Evolutionary conservation across 176 grass and related monocot species (phyloP).

Genomic region (Carex parvula): DNA sequence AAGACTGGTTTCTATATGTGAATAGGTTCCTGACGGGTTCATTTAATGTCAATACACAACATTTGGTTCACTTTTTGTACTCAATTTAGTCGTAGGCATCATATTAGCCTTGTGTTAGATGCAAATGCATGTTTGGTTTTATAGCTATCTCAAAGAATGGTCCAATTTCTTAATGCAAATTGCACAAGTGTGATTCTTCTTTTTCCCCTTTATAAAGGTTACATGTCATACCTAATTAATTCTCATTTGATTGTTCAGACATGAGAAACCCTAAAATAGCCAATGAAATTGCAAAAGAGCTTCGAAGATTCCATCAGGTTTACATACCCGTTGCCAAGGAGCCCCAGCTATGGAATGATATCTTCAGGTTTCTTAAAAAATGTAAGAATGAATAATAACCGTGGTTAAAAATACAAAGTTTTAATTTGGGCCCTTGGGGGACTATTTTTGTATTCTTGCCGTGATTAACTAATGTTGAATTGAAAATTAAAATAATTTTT

Average conservation of each 20-base stretch:
- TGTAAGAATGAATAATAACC: slow-evolving; percentile 32
- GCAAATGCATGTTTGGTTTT: neutral
- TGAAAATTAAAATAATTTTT: slow-evolving; percentile 26
- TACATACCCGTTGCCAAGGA: slow-evolving; percentile 65
- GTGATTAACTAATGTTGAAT: neutral
- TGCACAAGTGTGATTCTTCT: too few relatives aligned
- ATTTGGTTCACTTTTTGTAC: neutral
- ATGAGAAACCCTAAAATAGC: slow-evolving; percentile 87
- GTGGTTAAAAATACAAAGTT: neutral
- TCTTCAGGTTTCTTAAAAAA: slow-evolving; percentile 87
- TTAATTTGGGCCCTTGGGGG: neutral
- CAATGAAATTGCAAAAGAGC: slow-evolving; percentile 69
- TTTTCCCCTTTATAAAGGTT: slow-evolving; percentile 9
- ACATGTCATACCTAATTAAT: slow-evolving; percentile 22
- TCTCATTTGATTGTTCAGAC: slow-evolving; percentile 53
- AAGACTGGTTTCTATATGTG: neutral
- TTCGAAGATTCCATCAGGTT: slow-evolving; percentile 74
- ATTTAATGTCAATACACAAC: neutral
- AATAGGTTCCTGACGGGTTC: neutral
- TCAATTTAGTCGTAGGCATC: neutral
- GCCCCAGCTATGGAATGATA: slow-evolving; percentile 87
- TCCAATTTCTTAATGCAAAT: neutral
- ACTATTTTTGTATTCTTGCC: slow-evolving; percentile 20
- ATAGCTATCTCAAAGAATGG: neutral
- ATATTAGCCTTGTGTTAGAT: neutral